Conservation (phyloP, 2,329 filamentous ascomycete species). For the Plectosphaerella plurivora region DNA sequence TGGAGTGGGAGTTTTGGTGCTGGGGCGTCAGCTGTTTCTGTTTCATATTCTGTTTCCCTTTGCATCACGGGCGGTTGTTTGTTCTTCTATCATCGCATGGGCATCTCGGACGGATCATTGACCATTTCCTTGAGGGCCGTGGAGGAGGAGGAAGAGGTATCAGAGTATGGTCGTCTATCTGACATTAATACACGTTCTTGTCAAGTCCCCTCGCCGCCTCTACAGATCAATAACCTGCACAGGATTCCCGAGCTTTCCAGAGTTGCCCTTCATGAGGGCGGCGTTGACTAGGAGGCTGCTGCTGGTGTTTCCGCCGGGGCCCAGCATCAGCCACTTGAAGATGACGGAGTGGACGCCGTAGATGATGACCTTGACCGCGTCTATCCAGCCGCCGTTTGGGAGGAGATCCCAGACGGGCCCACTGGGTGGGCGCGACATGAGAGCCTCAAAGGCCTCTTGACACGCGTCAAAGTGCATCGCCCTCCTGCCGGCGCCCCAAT, state of each 20-base stretch:
- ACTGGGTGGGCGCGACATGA: conserved; percentile 40
- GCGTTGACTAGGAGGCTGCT: conserved; percentile 51
- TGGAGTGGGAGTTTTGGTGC: not conserved
- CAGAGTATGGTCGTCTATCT: not conserved
- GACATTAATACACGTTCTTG: not conserved
- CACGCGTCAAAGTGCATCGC: conserved; percentile 70
- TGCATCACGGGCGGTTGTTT: not conserved
- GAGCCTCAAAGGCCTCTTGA: conserved; percentile 67
- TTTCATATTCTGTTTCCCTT: not conserved
- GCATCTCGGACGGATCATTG: not conserved
- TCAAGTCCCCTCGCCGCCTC: conserved; percentile 15
- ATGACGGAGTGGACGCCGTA: conserved; percentile 43
- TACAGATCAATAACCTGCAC: conserved; percentile 30
- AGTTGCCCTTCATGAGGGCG: conserved; percentile 49
- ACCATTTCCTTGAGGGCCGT: too few relatives aligned
- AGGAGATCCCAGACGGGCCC: conserved; percentile 41
- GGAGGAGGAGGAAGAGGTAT: not conserved
- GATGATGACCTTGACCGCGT: conserved; percentile 36
- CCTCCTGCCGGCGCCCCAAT: conserved; percentile 69
- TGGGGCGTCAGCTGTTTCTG: not conserved
- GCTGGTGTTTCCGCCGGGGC: conserved; percentile 43
- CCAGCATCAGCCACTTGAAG: conserved; percentile 54
- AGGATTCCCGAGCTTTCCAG: conserved; percentile 40
- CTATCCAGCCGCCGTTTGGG: conserved; percentile 40
- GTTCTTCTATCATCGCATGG: not conserved